A percentile compares a stretch with the other conserved stretches of the same genome.
These are phyloP conservation scores for Phymatotrichopsis omnivora DNA, from an alignment of 2,329 filamentous ascomycete genomes.

Conservation along the genomic window DNA sequence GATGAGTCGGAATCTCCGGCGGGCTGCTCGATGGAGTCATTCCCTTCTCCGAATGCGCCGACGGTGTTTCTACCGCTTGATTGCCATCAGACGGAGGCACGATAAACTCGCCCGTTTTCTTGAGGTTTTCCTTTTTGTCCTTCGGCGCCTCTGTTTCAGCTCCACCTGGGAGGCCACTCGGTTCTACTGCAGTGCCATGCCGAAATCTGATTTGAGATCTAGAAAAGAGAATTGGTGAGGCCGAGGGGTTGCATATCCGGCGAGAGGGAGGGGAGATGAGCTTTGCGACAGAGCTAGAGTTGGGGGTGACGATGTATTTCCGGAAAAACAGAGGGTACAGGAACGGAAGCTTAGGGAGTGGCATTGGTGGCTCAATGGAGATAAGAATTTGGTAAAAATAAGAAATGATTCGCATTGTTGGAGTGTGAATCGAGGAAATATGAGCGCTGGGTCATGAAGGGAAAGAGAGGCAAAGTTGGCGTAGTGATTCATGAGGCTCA, in stretches of 20 bases:
- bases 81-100: constrained; percentile 31
- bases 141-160: constrained; percentile 31
- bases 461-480: too few relatives aligned
- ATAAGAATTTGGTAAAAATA: too few relatives aligned
- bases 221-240: constrained; percentile 30
- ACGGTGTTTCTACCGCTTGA: constrained; percentile 53
- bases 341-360: constrained; percentile 53
- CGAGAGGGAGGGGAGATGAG: too few relatives aligned
- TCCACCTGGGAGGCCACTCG: constrained; percentile 38
- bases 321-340: constrained; percentile 59
- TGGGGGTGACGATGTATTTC: constrained; percentile 40
- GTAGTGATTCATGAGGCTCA: too few relatives aligned
- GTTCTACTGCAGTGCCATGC: constrained; percentile 53
- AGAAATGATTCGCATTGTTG: too few relatives aligned
- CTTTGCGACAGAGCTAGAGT: constrained; percentile 38
- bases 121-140: constrained; percentile 25
- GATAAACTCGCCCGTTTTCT: constrained; percentile 29
- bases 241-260: constrained; percentile 31
- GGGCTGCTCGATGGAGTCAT: background rate
- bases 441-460: too few relatives aligned
- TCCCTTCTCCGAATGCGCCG: constrained; percentile 59
- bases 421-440: too few relatives aligned
- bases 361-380: too few relatives aligned
- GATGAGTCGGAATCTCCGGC: constrained; percentile 61
- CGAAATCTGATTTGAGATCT: constrained; percentile 40